A percentile compares a stretch with the other conserved stretches of the same genome.
Evolutionary conservation across 192 early-diverging fungal genomes (phyloP).

Genomic region (Obelidium mucronatum): DNA sequence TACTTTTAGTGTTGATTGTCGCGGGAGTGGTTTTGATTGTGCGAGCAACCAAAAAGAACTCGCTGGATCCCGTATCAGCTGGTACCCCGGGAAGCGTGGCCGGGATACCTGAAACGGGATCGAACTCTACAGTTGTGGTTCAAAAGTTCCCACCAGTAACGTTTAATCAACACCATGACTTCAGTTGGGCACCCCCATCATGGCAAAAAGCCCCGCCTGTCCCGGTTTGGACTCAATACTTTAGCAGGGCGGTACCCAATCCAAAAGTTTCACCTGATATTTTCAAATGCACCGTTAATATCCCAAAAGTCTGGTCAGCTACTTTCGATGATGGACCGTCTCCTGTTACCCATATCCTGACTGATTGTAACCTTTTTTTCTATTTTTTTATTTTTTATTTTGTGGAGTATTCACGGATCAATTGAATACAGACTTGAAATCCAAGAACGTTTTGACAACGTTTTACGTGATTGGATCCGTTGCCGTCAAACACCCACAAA

Average conservation of each 20-base stretch:
- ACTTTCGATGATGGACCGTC: background rate
- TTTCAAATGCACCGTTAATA: background rate
- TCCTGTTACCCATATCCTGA: background rate
- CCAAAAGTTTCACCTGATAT: background rate
- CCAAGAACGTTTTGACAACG: background rate
- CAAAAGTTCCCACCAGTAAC: too few species aligned
- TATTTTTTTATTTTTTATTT: background rate
- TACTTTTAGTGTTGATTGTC: too few species aligned
- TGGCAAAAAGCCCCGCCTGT: too few species aligned
- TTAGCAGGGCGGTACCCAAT: background rate
- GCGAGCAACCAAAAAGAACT: too few species aligned
- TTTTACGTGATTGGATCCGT: background rate
- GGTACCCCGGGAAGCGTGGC: too few species aligned
- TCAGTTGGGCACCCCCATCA: too few species aligned
- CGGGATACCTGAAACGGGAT: too few species aligned
- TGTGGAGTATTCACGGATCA: background rate
- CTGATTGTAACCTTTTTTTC: background rate
- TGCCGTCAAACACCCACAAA: background rate
- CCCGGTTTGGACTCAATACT: slow-evolving; percentile 9
- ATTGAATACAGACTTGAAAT: background rate
- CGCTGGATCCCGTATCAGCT: too few species aligned
- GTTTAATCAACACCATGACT: too few species aligned
- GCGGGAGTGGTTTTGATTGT: too few species aligned
- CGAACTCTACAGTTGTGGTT: too few species aligned
- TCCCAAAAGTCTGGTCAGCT: background rate